Percentiles rank a stretch among this genome's conserved stretches.
phyloP scores from a whole-genome alignment of 208 protist species.

The Leishmania gerbilli region DNA sequence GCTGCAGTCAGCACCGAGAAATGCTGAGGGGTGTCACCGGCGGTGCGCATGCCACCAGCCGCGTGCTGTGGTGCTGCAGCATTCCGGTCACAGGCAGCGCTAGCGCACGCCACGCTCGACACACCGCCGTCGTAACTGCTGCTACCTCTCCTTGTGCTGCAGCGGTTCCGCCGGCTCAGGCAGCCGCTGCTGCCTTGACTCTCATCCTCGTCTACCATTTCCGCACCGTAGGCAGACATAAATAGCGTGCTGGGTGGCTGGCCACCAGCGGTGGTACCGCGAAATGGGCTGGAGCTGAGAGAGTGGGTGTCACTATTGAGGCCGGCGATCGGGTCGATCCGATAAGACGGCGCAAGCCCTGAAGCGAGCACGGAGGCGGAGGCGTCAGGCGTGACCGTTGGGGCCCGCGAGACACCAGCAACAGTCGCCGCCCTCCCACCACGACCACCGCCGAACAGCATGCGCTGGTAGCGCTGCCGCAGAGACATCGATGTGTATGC shows the following conservation, averaged over 20 bases:
- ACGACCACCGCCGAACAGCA: slow-evolving; percentile 26
- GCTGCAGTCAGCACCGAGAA: neutral
- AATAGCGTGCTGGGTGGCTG: slow-evolving; percentile 25
- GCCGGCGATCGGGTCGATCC: neutral
- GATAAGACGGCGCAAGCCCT: neutral
- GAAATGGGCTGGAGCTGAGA: neutral
- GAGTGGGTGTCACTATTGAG: neutral
- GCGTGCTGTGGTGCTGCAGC: neutral
- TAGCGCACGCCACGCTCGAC: neutral
- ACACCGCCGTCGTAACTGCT: neutral
- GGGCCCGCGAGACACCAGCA: neutral
- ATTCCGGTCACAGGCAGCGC: neutral
- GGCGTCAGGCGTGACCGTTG: neutral
- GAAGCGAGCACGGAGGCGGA: neutral
- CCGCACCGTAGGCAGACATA: slow-evolving; percentile 35
- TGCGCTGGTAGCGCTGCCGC: slow-evolving; percentile 33
- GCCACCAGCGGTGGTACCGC: neutral
- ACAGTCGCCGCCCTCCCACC: neutral
- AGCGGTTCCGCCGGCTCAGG: slow-evolving; percentile 2
- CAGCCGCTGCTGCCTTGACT: neutral
- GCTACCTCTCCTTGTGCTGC: slow-evolving; percentile 2
- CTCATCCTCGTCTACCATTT: slow-evolving; percentile 37
- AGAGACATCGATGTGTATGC: slow-evolving; percentile 23
- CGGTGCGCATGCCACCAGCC: neutral
- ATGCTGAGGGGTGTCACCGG: neutral